Conservation (phyloP, 805 yeast species). For the Blastobotrys terrestris region DNA sequence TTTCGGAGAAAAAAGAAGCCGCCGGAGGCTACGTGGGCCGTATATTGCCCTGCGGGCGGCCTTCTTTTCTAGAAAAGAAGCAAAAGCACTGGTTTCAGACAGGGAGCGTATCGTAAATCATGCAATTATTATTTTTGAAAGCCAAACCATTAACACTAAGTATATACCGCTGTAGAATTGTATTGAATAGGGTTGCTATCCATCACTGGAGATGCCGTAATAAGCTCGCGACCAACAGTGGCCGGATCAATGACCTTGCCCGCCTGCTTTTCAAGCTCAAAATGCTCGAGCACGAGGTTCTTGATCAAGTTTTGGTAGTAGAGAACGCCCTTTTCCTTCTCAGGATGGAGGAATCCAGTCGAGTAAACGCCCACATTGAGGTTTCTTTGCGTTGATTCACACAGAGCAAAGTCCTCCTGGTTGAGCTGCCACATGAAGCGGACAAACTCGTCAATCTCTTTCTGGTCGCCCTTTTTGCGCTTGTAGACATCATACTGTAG, state of each 20-base stretch:
- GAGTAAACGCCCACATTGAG: neutral
- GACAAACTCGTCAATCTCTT: neutral
- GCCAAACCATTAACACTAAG: too few species aligned
- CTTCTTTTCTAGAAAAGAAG: too few species aligned
- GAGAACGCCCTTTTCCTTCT: conserved; percentile 2
- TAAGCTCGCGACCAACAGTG: neutral
- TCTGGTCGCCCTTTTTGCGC: too few species aligned
- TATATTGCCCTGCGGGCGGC: too few species aligned
- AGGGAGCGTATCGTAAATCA: too few species aligned
- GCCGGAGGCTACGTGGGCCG: too few species aligned
- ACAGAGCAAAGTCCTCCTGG: neutral
- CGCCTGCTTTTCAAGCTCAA: neutral
- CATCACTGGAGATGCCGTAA: neutral
- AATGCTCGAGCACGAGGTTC: neutral
- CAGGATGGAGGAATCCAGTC: neutral
- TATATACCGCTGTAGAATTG: neutral
- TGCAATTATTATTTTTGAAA: too few species aligned
- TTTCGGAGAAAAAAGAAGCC: too few species aligned
- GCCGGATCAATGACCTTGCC: neutral
- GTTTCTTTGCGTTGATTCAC: neutral
- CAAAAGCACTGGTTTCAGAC: too few species aligned
- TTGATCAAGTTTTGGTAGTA: neutral
- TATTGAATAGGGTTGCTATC: neutral
- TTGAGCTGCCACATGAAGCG: conserved; percentile 1
- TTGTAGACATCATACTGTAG: conserved; percentile 1